Evolutionary conservation across 1,139 yeast species (phyloP).

Genomic region (Pichia sp.): DNA sequence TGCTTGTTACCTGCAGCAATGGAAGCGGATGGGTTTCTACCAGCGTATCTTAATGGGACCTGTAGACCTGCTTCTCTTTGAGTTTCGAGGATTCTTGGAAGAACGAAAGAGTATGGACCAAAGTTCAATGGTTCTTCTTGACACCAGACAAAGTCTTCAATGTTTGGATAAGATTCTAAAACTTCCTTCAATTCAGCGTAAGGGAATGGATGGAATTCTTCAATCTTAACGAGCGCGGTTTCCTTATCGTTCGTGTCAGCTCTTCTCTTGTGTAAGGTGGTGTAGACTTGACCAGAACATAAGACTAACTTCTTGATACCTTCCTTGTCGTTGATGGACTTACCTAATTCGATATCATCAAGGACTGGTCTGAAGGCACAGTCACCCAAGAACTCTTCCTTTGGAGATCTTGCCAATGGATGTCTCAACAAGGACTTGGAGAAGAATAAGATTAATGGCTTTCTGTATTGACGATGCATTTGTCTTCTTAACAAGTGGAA

Average conservation of each 20-base stretch:
- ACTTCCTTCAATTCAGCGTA: constrained; percentile 87
- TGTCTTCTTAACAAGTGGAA: constrained; percentile 98
- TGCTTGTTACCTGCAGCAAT: constrained; percentile 97
- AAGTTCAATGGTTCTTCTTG: constrained; percentile 99
- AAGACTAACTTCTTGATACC: constrained; percentile 86
- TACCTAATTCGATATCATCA: constrained; percentile 83
- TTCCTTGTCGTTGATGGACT: constrained; percentile 67
- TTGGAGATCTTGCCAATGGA: constrained; percentile 88
- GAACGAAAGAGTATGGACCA: constrained; percentile 79
- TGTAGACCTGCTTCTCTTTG: constrained; percentile 70
- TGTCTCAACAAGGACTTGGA: constrained; percentile 95
- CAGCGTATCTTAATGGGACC: constrained; percentile 75
- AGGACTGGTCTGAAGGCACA: constrained; percentile 93
- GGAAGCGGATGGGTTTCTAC: constrained; percentile 97
- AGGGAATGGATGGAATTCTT: constrained; percentile 99
- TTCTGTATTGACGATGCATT: constrained; percentile 98
- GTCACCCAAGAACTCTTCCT: constrained; percentile 84
- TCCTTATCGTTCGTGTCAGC: constrained; percentile 66
- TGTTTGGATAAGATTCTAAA: constrained; percentile 71
- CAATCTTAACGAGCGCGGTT: constrained; percentile 85
- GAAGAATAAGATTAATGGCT: constrained; percentile 85
- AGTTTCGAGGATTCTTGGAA: constrained; percentile 77
- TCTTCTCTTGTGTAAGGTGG: constrained; percentile 88
- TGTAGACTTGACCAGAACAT: constrained; percentile 90
- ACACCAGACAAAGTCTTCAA: constrained; percentile 90